Conservation (phyloP, 2,329 filamentous ascomycete species). For the Fusarium praegraminearum region DNA sequence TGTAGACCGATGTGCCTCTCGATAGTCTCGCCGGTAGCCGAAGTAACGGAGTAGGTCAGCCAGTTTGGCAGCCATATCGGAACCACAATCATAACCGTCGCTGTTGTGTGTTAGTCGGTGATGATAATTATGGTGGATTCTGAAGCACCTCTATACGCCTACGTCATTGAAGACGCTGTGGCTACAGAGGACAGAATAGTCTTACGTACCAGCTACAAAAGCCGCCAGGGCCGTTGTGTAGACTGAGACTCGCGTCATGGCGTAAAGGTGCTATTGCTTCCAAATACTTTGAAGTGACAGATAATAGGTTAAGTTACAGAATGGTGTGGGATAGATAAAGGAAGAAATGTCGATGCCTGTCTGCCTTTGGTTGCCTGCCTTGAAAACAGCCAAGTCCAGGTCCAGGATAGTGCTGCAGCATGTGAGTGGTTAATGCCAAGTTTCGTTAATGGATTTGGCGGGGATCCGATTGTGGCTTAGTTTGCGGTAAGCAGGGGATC, state of each 20-base stretch:
- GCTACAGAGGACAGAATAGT: slow-evolving; percentile 3
- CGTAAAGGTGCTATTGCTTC: slow-evolving; percentile 14
- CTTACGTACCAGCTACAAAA: slow-evolving; percentile 58
- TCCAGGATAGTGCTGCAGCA: slow-evolving; percentile 31
- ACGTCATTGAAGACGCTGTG: slow-evolving; percentile 45
- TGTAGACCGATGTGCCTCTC: slow-evolving; percentile 81
- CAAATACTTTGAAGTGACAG: neutral
- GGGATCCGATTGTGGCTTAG: slow-evolving; percentile 29
- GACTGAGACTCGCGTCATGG: slow-evolving; percentile 60
- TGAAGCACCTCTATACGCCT: neutral
- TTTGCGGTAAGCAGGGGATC: slow-evolving; percentile 1
- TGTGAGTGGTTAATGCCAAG: slow-evolving; percentile 39
- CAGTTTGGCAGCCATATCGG: slow-evolving; percentile 78
- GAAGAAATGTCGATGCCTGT: slow-evolving; percentile 42
- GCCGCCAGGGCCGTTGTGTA: slow-evolving; percentile 59
- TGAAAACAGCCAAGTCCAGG: slow-evolving; percentile 27
- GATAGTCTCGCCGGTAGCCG: slow-evolving; percentile 60
- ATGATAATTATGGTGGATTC: slow-evolving; percentile 2
- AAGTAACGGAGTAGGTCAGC: slow-evolving; percentile 72
- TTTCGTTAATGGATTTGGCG: slow-evolving; percentile 36
- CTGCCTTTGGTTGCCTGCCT: slow-evolving; percentile 34
- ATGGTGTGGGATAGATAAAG: slow-evolving; percentile 21
- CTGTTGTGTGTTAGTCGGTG: slow-evolving; percentile 59
- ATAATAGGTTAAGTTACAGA: neutral
- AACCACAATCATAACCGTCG: slow-evolving; percentile 76